Conservation (phyloP, 2,329 filamentous ascomycete species). For the Penicillium hordei region DNA sequence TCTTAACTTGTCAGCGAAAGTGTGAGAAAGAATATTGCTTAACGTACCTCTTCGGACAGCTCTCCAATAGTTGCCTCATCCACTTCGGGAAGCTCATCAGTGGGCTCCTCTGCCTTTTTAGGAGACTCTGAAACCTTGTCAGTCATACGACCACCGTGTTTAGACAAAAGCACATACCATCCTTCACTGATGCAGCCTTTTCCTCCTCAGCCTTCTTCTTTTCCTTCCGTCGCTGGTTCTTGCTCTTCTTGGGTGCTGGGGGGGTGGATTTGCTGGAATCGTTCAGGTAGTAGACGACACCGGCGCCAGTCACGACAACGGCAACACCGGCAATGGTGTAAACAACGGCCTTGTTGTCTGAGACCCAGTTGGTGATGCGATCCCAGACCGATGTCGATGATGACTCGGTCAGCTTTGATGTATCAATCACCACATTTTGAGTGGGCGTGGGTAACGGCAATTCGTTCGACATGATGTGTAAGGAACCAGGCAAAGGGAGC, state of each 20-base stretch:
- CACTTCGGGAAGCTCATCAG: slow-evolving; percentile 69
- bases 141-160: slow-evolving; percentile 12
- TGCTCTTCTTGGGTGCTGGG: slow-evolving; percentile 65
- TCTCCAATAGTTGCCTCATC: slow-evolving; percentile 50
- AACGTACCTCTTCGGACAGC: slow-evolving; percentile 49
- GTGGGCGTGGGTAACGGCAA: slow-evolving; percentile 37
- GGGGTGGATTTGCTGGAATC: slow-evolving; percentile 49
- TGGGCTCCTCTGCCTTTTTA: slow-evolving; percentile 49
- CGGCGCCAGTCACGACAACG: slow-evolving; percentile 84
- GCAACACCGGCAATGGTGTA: slow-evolving; percentile 96
- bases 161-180: slow-evolving; percentile 32
- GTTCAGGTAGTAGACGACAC: slow-evolving; percentile 85
- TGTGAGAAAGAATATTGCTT: background rate
- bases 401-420: slow-evolving; percentile 43
- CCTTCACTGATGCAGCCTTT: slow-evolving; percentile 45
- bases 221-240: slow-evolving; percentile 86
- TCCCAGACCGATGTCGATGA: slow-evolving; percentile 77
- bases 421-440: slow-evolving; percentile 43
- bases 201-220: slow-evolving; percentile 54
- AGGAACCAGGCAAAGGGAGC: slow-evolving; percentile 22
- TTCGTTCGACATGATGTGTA: slow-evolving; percentile 44
- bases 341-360: slow-evolving; percentile 91
- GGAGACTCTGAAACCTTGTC: slow-evolving; percentile 36
- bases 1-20: slow-evolving; percentile 45
- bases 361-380: slow-evolving; percentile 84